Base-by-base conservation (phyloP, 768 basidiomycete species). In the Crassisporium funariophilum region DNA sequence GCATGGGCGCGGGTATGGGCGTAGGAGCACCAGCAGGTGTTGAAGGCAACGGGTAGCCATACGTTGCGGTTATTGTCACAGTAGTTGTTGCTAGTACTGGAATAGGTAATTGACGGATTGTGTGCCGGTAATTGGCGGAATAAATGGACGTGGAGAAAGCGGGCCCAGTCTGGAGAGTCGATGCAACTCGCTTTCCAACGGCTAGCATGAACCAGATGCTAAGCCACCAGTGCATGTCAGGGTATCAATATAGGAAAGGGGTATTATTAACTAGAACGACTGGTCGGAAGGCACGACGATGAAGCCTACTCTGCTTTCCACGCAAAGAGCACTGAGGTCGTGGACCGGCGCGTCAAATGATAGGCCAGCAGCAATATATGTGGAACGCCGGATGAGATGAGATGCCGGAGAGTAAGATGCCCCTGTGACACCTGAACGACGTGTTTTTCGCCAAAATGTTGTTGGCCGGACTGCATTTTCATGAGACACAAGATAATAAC, bases 341-440 rank as follows among this genome's bases (percentile, higher is more conserved):
- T 78, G 73, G 5, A 71, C 56, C 0, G 88, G 88, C 1, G 72
- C 67, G 60, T 88, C 84, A 42, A 88, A 76, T 0, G 74, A 58
- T 44, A 90, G 81, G 5, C 88, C 88, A 9, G 88, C 88, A 21
- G 87, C 88, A 52, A 90, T 78, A 58, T 86, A 89, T 1, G 88
- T 88, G 4, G 86, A 83, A 4, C 88, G 81, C 29, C 89, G 85
- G 37, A 90, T 76, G 47, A 87, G 79, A 60, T 87, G 82, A 0
- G 79, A 79, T 0, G 86, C 77, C 0, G 88, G 88, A 5, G 88
- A 86, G 60, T 87, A 89, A 0, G 79, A 83, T 5, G 85, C 78
- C 4, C 74, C 77, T 36, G 84, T 75, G 1, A 90, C 85, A 12
- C 86, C 88, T 15, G 86, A 87, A 11, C 83, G 79, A 22, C 69